A percentile compares a stretch with the other conserved stretches of the same genome.
Evolutionary conservation across 148 eudicot species (phyloP).

Genomic region (Spergularia bocconei): DNA sequence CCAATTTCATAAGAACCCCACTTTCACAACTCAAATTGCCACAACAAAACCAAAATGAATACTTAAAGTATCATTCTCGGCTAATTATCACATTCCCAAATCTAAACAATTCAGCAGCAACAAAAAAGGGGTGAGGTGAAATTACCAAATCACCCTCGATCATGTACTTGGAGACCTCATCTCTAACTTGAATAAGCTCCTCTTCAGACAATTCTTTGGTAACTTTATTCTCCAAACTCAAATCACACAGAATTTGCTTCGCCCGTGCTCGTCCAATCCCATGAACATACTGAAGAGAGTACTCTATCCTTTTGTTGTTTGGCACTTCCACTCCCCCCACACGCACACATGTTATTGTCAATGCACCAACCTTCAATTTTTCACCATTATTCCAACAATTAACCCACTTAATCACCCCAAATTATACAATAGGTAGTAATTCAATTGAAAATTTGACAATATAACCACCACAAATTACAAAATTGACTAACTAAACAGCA

Average conservation of each 20-base stretch:
- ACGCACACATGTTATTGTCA: conserved; percentile 55
- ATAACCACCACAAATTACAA: neutral
- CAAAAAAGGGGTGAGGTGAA: neutral
- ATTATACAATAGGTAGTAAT: neutral
- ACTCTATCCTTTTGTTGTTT: conserved; percentile 53
- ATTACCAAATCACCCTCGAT: conserved; percentile 70
- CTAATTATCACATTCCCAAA: no score
- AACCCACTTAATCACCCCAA: neutral
- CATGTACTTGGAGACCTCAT: conserved; percentile 52
- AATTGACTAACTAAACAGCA: no score
- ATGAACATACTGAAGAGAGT: conserved; percentile 58
- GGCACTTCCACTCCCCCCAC: conserved; percentile 70
- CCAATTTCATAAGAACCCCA: conserved; percentile 4
- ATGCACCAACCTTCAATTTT: conserved; percentile 25
- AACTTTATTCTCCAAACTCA: conserved; percentile 51
- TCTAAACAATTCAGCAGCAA: neutral
- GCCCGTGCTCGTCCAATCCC: conserved; percentile 56
- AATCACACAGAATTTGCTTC: conserved; percentile 48
- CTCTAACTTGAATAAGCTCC: conserved; percentile 47
- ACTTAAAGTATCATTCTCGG: neutral
- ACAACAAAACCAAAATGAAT: neutral
- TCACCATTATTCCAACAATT: neutral
- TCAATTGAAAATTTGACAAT: neutral
- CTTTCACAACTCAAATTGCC: neutral
- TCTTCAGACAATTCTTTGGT: conserved; percentile 57